phyloP scores from a whole-genome alignment of 2,329 filamentous ascomycete genomes.

The Penicillium sp. region DNA sequence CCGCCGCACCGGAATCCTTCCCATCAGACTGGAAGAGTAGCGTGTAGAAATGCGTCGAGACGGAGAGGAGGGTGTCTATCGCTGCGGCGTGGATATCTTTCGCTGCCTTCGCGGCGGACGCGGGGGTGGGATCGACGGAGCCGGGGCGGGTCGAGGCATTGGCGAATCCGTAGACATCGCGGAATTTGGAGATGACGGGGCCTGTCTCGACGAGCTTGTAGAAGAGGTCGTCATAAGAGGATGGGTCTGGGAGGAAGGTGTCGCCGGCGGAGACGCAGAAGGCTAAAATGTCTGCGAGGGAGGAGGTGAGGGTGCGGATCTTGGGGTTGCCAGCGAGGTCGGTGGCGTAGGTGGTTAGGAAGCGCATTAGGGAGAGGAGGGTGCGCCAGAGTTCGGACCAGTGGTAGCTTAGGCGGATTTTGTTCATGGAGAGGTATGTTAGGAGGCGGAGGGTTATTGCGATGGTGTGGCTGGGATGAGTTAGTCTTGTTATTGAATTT shows the following conservation, averaged over 20 bases:
- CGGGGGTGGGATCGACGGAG: constrained; percentile 14
- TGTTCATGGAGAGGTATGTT: constrained; percentile 78
- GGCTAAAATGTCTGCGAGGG: constrained; percentile 79
- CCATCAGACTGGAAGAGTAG: constrained; percentile 64
- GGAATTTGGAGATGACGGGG: constrained; percentile 78
- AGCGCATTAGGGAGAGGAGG: constrained; percentile 82
- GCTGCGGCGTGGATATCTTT: constrained; percentile 57
- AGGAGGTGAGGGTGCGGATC: constrained; percentile 72
- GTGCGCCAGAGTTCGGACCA: constrained; percentile 96
- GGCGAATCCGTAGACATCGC: constrained; percentile 66
- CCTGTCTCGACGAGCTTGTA: constrained; percentile 97
- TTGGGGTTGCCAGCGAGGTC: constrained; percentile 71
- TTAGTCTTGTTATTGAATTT: background rate
- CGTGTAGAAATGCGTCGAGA: constrained; percentile 79
- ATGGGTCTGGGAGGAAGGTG: constrained; percentile 82
- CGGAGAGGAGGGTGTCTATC: constrained; percentile 80
- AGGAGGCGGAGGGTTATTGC: constrained; percentile 81
- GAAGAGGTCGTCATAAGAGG: constrained; percentile 93
- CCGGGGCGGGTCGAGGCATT: constrained; percentile 7
- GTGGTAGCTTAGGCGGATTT: constrained; percentile 82
- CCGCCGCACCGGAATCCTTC: constrained; percentile 37
- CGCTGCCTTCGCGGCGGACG: background rate
- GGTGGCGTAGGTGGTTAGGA: constrained; percentile 80
- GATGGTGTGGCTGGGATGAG: constrained; percentile 60
- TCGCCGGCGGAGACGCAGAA: constrained; percentile 85